Evolutionary conservation across 2,329 filamentous ascomycete genomes (phyloP).

Genomic region (Aspergillus sp.): DNA sequence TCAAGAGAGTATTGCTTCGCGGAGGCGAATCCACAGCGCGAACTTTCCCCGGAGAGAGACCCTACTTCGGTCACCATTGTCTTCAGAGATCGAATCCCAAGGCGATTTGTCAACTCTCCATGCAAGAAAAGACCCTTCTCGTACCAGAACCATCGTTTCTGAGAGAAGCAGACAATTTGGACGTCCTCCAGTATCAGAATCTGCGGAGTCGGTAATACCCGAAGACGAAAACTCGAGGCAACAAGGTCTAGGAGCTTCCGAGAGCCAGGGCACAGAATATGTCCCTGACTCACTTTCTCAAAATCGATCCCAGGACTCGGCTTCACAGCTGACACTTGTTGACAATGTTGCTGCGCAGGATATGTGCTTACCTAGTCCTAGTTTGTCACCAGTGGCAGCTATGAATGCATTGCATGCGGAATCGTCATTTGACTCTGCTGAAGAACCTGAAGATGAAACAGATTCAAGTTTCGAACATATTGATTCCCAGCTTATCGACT

Average conservation of each 20-base stretch:
- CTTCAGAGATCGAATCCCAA: conserved; percentile 29
- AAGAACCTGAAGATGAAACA: conserved; percentile 41
- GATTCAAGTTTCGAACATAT: conserved; percentile 45
- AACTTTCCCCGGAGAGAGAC: conserved; percentile 34
- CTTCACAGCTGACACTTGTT: conserved; percentile 50
- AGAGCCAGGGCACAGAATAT: conserved; percentile 26
- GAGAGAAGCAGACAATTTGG: conserved; percentile 19
- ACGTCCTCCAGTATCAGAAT: conserved; percentile 12
- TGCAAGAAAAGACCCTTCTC: conserved; percentile 19
- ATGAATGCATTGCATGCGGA: conserved; percentile 57
- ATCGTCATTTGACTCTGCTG: conserved; percentile 42
- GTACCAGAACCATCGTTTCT: conserved; percentile 12
- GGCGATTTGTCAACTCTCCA: conserved; percentile 15
- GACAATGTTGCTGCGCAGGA: conserved; percentile 77
- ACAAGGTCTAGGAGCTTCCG: conserved; percentile 12
- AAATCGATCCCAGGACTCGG: conserved; percentile 19
- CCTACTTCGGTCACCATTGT: conserved; percentile 32
- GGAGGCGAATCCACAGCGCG: conserved; percentile 34
- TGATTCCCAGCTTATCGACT: conserved; percentile 25
- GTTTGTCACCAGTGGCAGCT: conserved; percentile 83
- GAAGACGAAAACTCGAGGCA: conserved; percentile 1
- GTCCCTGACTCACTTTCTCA: conserved; percentile 22
- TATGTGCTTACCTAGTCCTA: conserved; percentile 90
- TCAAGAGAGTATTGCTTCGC: conserved; percentile 26
- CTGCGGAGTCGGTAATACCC: conserved; percentile 6